Conservation (phyloP, 164 flowering plant species). For the Tinospora cordifolia region DNA sequence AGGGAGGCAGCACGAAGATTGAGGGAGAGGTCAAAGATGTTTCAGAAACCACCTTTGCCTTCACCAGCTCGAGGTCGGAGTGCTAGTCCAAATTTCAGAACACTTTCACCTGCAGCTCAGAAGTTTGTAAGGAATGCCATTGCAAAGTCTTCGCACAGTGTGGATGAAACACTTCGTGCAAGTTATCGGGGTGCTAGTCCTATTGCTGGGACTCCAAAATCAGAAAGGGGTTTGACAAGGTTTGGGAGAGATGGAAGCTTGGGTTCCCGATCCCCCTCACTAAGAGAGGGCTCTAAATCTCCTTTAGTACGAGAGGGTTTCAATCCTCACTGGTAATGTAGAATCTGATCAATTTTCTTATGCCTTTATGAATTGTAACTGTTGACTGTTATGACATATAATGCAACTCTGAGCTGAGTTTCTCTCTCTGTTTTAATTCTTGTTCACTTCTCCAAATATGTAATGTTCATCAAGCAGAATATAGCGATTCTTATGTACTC, state of each 20-base stretch:
- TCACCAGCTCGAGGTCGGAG: slow-evolving; percentile 78
- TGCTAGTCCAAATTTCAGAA: slow-evolving; percentile 71
- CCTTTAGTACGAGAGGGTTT: too few relatives aligned
- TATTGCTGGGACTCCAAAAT: slow-evolving; percentile 51
- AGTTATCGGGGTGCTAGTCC: slow-evolving; percentile 84
- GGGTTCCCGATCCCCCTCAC: slow-evolving; percentile 67
- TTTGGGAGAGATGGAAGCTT: slow-evolving; percentile 54
- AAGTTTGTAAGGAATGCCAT: slow-evolving; percentile 90
- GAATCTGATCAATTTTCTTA: background rate
- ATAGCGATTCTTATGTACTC: background rate
- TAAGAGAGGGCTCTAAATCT: slow-evolving; percentile 62
- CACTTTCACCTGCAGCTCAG: slow-evolving; percentile 92
- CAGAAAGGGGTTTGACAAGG: slow-evolving; percentile 73
- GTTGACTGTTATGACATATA: background rate
- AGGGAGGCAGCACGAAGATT: slow-evolving; percentile 84
- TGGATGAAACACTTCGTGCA: slow-evolving; percentile 91
- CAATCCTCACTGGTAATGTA: slow-evolving; percentile 53
- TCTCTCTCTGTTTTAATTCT: too few relatives aligned
- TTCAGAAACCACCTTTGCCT: slow-evolving; percentile 81
- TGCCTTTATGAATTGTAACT: background rate
- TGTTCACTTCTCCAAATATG: background rate
- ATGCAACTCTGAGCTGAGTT: background rate
- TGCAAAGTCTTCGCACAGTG: slow-evolving; percentile 57
- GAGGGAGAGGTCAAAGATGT: slow-evolving; percentile 82
- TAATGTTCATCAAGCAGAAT: background rate